Evolutionary conservation across 495 filamentous ascomycete genomes (phyloP), one percentile per base, ranked within the genome.

Genomic region (Hamigera avellanea): DNA sequence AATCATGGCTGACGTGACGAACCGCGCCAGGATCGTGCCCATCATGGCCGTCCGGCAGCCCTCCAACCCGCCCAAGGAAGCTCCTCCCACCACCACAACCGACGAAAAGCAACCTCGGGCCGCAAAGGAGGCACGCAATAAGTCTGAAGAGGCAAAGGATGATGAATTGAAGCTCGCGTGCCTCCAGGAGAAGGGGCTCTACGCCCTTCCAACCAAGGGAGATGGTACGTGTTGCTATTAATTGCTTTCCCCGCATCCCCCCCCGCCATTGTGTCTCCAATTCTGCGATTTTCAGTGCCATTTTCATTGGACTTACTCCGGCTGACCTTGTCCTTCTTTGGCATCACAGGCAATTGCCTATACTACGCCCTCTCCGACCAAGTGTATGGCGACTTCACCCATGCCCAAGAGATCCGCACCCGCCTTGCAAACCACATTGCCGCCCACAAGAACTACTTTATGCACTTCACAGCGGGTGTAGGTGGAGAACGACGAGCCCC

Each of bases 351-450:
- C 26, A 81, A 86, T 56, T 86, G 81, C 53, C 70, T 86, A 19
- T 86, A 85, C 54, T 78, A 83, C 54, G 80, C 82, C 29, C 65
- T 85, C 21, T 81, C 77, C 36, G 82, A 86, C 49, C 82, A 86
- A 64, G 49, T 85, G 33, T 80, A 76, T 45, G 81, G 78, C 26
- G 56, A 73, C 43, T 77, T 80, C 47, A 55, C 58, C 43, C 56
- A 71, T 35, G 74, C 75, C 43, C 46, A 54, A 12, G 61, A 69
- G 35, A 77, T 86, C 42, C 81, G 82, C 19, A 54, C 61, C 13
- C 56, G 48, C 19, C 69, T 81, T 1, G 75, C 84, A 26, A 45
- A 69, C 33, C 73, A 83, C 49, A 85, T 86, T 61, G 65, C 62
- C 18, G 58, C 56, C 10, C 57, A 85, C 43, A 61, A 66, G 12